phyloP scores from a whole-genome alignment of 2,329 filamentous ascomycete species.

The Myriosclerotinia duriaeana region DNA sequence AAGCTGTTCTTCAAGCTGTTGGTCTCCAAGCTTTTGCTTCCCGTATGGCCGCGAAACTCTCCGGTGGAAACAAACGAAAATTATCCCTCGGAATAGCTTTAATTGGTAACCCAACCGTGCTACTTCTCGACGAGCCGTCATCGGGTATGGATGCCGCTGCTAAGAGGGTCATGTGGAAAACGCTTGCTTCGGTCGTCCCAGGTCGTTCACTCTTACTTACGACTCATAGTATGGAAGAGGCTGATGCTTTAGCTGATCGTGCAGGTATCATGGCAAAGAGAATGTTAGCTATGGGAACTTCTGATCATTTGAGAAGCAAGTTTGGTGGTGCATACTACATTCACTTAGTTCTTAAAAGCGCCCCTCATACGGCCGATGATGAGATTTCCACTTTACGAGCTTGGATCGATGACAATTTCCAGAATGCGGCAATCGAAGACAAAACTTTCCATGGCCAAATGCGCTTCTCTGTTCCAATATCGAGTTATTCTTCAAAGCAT shows the following conservation, averaged over 20 bases:
- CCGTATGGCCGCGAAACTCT: constrained; percentile 76
- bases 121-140: constrained; percentile 85
- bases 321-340: constrained; percentile 80
- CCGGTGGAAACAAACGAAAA: constrained; percentile 93
- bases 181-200: constrained; percentile 68
- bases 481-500: constrained; percentile 44
- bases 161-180: constrained; percentile 92
- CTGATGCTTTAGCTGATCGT: constrained; percentile 78
- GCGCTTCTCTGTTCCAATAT: constrained; percentile 69
- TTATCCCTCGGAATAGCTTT: constrained; percentile 84
- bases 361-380: constrained; percentile 67
- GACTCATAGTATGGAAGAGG: constrained; percentile 94
- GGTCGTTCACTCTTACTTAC: constrained; percentile 85
- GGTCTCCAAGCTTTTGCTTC: constrained; percentile 69
- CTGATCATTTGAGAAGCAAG: constrained; percentile 66
- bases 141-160: constrained; percentile 87
- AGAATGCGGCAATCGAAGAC: constrained; percentile 65
- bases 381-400: constrained; percentile 65
- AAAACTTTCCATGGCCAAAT: constrained; percentile 83
- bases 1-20: constrained; percentile 75
- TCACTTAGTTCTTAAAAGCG: constrained; percentile 73
- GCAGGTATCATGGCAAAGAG: constrained; percentile 82
- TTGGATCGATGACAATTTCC: constrained; percentile 65
- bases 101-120: constrained; percentile 85
- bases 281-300: constrained; percentile 82